These are phyloP conservation scores for Lichtheimia corymbifera DNA, from an alignment of 371 early-diverging fungal species.

Conservation along the genomic window DNA sequence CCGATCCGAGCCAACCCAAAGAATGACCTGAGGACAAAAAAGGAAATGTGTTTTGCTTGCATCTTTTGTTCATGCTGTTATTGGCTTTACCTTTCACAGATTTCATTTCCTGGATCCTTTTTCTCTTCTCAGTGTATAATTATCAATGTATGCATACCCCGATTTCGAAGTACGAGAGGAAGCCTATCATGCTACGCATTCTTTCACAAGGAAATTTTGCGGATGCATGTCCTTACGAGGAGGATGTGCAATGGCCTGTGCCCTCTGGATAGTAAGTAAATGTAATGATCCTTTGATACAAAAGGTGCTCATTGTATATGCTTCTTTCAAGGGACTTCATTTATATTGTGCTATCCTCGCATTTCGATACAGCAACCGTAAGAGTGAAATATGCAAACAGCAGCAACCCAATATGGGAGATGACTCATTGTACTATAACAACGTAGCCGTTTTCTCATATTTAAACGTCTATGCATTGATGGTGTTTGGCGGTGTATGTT, in stretches of 20 bases:
- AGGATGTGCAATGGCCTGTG: conserved; percentile 18
- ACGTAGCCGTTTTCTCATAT: background rate
- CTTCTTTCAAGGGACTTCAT: conserved; percentile 14
- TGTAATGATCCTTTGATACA: no score
- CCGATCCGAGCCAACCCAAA: no score
- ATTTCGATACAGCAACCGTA: conserved; percentile 25
- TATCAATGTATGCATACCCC: background rate
- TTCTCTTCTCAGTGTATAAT: no score
- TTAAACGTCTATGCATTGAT: conserved; percentile 17
- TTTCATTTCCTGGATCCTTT: no score
- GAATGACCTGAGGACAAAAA: background rate
- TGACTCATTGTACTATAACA: background rate
- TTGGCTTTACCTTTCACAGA: no score
- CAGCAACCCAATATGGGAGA: background rate
- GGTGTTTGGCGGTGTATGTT: conserved; percentile 31
- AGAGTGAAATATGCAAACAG: conserved; percentile 1
- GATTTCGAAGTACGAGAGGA: conserved; percentile 1
- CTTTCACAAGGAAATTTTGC: conserved; percentile 27
- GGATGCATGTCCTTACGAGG: conserved; percentile 31
- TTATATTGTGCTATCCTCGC: conserved; percentile 22
- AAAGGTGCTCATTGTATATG: no score
- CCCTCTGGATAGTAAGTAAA: conserved; percentile 20
- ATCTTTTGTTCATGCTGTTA: no score
- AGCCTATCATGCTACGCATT: conserved; percentile 18
- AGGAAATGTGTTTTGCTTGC: background rate